phyloP scores from a whole-genome alignment of 2,329 filamentous ascomycete species.

The Calonectria leucothoes region DNA sequence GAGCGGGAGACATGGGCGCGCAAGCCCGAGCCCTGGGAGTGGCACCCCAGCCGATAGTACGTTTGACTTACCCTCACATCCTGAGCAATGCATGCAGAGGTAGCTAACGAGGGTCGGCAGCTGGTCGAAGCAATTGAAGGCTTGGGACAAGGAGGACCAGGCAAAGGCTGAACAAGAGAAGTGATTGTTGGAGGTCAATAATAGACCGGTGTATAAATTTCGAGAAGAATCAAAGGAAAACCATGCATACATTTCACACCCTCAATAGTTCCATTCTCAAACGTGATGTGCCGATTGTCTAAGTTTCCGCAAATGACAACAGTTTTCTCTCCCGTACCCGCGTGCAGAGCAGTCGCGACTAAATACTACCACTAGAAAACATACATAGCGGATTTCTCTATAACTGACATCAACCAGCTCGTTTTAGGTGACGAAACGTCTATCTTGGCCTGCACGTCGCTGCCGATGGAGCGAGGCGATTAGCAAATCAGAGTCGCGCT shows the following conservation, averaged over 20 bases:
- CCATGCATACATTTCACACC: not conserved
- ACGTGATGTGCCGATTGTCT: not conserved
- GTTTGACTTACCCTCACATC: slow-evolving; percentile 46
- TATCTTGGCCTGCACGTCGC: not conserved
- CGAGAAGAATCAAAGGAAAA: slow-evolving; percentile 29
- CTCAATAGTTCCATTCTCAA: not conserved
- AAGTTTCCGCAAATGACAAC: no score
- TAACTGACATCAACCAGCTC: not conserved
- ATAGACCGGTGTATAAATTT: slow-evolving; percentile 41
- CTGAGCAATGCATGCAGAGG: not conserved
- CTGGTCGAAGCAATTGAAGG: slow-evolving; percentile 59
- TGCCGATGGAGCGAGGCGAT: not conserved
- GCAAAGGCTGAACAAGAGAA: slow-evolving; percentile 47
- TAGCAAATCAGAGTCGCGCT: slow-evolving; percentile 27
- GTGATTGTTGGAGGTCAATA: slow-evolving; percentile 33
- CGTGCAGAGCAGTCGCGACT: no score
- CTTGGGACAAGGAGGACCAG: slow-evolving; percentile 58
- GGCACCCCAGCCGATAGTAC: slow-evolving; percentile 88
- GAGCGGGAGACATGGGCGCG: slow-evolving; percentile 78
- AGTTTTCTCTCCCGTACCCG: not conserved
- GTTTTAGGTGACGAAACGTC: not conserved
- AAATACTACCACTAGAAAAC: not conserved
- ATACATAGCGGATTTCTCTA: no score
- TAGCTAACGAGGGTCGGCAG: slow-evolving; percentile 45
- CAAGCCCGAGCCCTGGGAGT: slow-evolving; percentile 81